Evolutionary conservation across 129 eudicot species (phyloP).

Genomic region (Centaurea solstitialis): DNA sequence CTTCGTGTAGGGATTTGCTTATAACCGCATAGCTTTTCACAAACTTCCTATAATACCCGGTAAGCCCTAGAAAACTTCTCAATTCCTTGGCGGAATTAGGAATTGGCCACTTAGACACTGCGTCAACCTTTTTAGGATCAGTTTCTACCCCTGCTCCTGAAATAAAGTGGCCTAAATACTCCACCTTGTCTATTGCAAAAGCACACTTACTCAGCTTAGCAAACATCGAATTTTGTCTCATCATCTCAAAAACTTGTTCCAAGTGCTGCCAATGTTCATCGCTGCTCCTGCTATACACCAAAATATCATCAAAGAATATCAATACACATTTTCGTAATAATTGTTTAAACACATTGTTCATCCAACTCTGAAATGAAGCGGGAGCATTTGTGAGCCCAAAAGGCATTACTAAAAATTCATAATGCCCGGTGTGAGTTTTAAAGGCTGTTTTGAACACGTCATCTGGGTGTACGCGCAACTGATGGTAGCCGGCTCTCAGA

Average conservation of each 20-base stretch:
- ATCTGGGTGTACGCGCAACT: no score
- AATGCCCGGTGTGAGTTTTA: no score
- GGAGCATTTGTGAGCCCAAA: no score
- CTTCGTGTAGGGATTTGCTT: background rate
- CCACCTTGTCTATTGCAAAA: background rate
- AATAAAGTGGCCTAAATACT: background rate
- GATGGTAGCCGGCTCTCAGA: no score
- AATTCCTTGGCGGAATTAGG: background rate
- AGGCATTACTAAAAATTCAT: no score
- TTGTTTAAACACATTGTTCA: background rate
- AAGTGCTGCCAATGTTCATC: background rate
- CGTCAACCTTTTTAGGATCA: background rate
- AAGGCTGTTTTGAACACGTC: no score
- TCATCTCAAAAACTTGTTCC: background rate
- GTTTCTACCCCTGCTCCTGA: background rate
- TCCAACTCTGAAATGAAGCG: no score
- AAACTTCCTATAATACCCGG: slow-evolving; percentile 9
- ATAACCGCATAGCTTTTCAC: background rate
- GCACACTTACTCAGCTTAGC: background rate
- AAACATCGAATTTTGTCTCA: background rate
- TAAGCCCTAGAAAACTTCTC: background rate
- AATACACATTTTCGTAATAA: background rate
- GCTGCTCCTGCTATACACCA: background rate
- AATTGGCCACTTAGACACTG: background rate
- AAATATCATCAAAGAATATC: slow-evolving; percentile 10